Evolutionary conservation across 2,329 filamentous ascomycete genomes (phyloP).

Genomic region (Elsinoe necatrix): DNA sequence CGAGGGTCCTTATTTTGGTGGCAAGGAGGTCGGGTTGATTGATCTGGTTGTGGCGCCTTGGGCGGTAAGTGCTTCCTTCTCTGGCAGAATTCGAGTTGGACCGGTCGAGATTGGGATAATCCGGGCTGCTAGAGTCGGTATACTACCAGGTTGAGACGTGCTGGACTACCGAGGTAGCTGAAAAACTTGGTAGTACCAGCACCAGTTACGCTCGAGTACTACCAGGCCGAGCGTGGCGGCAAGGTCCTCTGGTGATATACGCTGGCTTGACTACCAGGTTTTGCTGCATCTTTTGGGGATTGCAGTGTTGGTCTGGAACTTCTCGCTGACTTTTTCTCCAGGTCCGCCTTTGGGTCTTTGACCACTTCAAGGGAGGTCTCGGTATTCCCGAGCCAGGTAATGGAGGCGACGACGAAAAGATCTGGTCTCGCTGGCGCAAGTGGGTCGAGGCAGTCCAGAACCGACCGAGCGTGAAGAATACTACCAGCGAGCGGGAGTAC

Average conservation of each 20-base stretch:
- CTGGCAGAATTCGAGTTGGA: background rate
- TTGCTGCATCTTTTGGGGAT: background rate
- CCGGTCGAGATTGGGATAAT: too few species aligned
- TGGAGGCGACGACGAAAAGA: slow-evolving; percentile 45
- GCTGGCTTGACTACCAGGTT: background rate
- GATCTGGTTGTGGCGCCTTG: slow-evolving; percentile 67
- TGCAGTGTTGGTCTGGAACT: background rate
- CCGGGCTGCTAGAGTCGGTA: slow-evolving; percentile 17
- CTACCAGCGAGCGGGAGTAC: slow-evolving; percentile 57
- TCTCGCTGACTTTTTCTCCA: slow-evolving; percentile 10
- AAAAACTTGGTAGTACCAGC: too few species aligned
- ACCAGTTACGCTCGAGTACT: background rate
- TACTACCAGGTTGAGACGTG: slow-evolving; percentile 30
- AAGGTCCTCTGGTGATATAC: background rate
- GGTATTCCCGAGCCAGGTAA: slow-evolving; percentile 33
- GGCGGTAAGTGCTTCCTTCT: slow-evolving; percentile 40
- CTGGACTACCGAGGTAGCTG: background rate
- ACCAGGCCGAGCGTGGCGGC: background rate
- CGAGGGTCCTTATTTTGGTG: slow-evolving; percentile 59
- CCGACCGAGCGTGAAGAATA: slow-evolving; percentile 57
- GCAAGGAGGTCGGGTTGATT: slow-evolving; percentile 54
- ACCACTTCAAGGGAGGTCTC: slow-evolving; percentile 60
- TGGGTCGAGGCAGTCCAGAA: slow-evolving; percentile 55
- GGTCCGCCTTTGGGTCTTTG: slow-evolving; percentile 59
- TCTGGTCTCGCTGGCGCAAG: slow-evolving; percentile 57